Evolutionary conservation across 1,284 basidiomycete genomes (phyloP).

Genomic region (Gastroboletus turbinatus): DNA sequence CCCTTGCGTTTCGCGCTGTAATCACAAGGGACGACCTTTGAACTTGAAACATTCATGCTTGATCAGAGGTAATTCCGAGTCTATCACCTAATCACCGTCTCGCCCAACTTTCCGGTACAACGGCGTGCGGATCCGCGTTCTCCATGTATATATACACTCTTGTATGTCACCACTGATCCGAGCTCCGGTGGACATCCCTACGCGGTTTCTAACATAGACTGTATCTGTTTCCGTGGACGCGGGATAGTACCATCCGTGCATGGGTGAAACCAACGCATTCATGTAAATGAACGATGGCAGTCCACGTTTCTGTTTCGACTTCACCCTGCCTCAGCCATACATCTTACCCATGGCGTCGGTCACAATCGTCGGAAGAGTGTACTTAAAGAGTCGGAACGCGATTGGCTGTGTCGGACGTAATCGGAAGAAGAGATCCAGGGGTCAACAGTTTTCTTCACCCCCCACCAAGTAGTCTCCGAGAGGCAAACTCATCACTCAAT

Average conservation of each 20-base stretch:
- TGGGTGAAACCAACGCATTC: not conserved
- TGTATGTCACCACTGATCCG: not conserved
- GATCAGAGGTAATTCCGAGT: not conserved
- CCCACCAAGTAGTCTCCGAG: not conserved
- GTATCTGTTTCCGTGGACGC: not conserved
- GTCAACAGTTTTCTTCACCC: not conserved
- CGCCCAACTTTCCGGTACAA: not conserved
- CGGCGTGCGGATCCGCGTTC: not conserved
- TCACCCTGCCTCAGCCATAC: not conserved
- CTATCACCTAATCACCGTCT: not conserved
- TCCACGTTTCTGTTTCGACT: not conserved
- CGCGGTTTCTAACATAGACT: not conserved
- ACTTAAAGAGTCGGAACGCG: not conserved
- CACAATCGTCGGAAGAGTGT: not conserved
- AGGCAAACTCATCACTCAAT: not conserved
- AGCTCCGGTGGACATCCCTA: not conserved
- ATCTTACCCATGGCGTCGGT: not conserved
- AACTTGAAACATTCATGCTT: not conserved
- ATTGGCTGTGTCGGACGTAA: not conserved
- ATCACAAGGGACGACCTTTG: constrained; percentile 3
- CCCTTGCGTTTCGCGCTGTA: constrained; percentile 4
- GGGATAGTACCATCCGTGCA: not conserved
- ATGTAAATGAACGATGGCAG: not conserved
- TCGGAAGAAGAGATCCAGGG: not conserved
- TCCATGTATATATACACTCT: not conserved